Conservation (phyloP, 306 rosid species). For the Delonix regia region DNA sequence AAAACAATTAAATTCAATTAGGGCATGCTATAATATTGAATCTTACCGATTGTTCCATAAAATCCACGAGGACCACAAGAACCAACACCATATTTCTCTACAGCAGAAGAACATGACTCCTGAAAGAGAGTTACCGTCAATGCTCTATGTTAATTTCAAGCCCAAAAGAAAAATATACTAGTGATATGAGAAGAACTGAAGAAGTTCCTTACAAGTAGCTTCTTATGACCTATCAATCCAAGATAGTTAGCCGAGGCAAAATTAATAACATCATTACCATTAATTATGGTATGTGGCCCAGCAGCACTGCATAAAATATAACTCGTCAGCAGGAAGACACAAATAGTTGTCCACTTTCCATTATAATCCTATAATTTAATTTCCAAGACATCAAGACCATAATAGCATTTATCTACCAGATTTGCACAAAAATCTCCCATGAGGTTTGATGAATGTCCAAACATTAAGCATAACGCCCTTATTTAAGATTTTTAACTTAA, state of each 20-base stretch:
- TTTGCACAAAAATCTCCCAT: neutral
- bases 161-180: constrained; percentile 7
- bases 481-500: neutral
- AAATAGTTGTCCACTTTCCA: neutral
- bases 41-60: constrained; percentile 93
- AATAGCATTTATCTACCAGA: neutral
- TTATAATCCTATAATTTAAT: neutral
- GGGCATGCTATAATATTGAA: constrained; percentile 18
- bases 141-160: constrained; percentile 9
- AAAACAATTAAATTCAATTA: neutral
- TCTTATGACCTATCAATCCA: constrained; percentile 84
- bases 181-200: constrained; percentile 32
- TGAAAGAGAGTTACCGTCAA: constrained; percentile 47
- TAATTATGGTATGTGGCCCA: constrained; percentile 76
- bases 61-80: constrained; percentile 99
- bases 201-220: constrained; percentile 71
- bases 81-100: constrained; percentile 98
- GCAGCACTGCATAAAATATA: constrained; percentile 81
- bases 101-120: constrained; percentile 88
- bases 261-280: constrained; percentile 90
- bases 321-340: constrained; percentile 22
- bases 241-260: constrained; percentile 97
- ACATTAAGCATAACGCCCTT: neutral
- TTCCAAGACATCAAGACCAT: neutral
- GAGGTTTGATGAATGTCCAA: neutral